Percentiles rank a stretch among this genome's conserved stretches.
These are phyloP conservation scores for Usnea hakonensis DNA, from an alignment of 495 filamentous ascomycete species.

Conservation along the genomic window DNA sequence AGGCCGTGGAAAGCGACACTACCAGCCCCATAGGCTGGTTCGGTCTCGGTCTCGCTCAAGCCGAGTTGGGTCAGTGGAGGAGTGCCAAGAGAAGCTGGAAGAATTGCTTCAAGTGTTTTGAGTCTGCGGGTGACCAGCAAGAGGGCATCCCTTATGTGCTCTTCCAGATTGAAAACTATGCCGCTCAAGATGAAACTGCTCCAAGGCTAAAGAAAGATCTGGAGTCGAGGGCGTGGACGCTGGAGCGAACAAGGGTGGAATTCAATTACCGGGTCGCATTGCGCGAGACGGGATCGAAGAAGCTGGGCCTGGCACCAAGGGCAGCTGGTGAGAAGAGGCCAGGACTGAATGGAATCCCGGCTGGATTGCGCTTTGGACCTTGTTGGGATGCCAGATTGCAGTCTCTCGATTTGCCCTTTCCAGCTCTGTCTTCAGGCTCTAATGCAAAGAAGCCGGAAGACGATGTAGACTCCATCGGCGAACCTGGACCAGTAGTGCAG, in stretches of 20 bases:
- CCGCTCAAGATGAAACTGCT: background rate
- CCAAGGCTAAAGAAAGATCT: background rate
- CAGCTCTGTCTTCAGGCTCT: background rate
- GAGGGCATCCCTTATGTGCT: background rate
- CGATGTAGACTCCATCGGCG: background rate
- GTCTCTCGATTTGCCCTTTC: background rate
- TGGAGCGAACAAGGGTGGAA: conserved; percentile 3
- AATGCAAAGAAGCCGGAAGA: background rate
- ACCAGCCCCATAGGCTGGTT: conserved; percentile 52
- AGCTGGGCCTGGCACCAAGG: background rate
- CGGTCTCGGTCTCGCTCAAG: conserved; percentile 58
- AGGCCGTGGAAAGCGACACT: background rate
- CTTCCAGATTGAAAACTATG: background rate
- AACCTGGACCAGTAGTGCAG: background rate
- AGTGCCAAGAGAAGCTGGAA: background rate
- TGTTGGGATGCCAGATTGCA: conserved; percentile 1
- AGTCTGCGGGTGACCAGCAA: background rate
- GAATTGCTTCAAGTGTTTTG: background rate
- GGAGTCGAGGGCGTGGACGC: background rate
- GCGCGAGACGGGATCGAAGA: background rate
- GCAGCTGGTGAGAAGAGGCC: background rate
- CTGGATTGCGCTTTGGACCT: conserved; percentile 9
- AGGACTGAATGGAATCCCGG: conserved; percentile 2
- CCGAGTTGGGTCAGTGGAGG: background rate
- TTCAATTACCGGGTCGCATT: conserved; percentile 3